These are phyloP conservation scores for Salix viminalis DNA, from an alignment of 345 rosid species.

Conservation along the genomic window DNA sequence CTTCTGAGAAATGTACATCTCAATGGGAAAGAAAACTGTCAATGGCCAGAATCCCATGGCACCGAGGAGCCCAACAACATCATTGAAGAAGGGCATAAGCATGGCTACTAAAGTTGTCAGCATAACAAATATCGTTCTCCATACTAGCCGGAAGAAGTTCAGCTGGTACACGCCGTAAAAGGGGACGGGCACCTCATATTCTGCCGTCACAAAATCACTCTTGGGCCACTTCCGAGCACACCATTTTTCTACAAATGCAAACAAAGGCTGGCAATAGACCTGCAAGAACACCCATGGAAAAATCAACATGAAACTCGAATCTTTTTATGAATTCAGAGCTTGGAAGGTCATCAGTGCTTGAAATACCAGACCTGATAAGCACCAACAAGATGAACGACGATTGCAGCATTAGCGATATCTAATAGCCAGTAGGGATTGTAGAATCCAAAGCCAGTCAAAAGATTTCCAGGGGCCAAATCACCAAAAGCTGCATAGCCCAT, in stretches of 20 bases:
- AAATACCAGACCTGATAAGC: slow-evolving; percentile 10
- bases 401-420: slow-evolving; percentile 22
- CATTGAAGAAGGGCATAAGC: slow-evolving; percentile 59
- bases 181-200: slow-evolving; percentile 42
- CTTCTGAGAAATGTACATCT: slow-evolving; percentile 45
- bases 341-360: background rate
- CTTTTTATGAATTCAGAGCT: background rate
- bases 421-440: slow-evolving; percentile 73
- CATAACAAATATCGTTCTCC: slow-evolving; percentile 49
- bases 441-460: slow-evolving; percentile 73
- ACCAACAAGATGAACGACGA: slow-evolving; percentile 63
- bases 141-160: slow-evolving; percentile 45
- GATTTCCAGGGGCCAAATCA: slow-evolving; percentile 66
- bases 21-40: slow-evolving; percentile 49
- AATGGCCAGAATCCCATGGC: slow-evolving; percentile 60
- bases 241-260: slow-evolving; percentile 60
- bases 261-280: slow-evolving; percentile 58
- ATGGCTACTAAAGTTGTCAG: slow-evolving; percentile 44
- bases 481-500: slow-evolving; percentile 85
- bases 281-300: background rate
- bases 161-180: slow-evolving; percentile 36
- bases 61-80: slow-evolving; percentile 47
- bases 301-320: background rate
- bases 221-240: slow-evolving; percentile 40
- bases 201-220: slow-evolving; percentile 38